Conservation (phyloP, 2,329 filamentous ascomycete species). For the Zasmidium cellare region DNA sequence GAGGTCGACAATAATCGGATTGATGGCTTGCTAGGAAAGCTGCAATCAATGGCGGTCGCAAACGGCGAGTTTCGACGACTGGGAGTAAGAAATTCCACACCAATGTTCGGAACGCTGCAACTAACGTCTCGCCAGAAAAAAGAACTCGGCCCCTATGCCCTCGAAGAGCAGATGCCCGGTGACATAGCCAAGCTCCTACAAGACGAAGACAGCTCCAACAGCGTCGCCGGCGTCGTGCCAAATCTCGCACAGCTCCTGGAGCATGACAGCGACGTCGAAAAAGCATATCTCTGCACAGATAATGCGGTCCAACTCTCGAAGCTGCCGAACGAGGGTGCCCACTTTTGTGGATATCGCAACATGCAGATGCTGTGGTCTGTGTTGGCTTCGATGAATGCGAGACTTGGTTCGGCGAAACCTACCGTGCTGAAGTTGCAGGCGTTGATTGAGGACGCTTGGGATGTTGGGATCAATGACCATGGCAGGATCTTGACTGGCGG, state of each 20-base stretch:
- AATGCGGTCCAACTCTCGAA: constrained; percentile 78
- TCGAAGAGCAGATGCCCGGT: constrained; percentile 45
- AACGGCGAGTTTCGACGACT: constrained; percentile 5
- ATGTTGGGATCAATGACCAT: constrained; percentile 72
- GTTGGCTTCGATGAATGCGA: constrained; percentile 28
- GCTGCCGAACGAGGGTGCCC: constrained; percentile 67
- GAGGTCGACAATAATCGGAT: not conserved
- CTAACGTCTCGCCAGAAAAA: constrained; percentile 33
- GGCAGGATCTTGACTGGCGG: constrained; percentile 81
- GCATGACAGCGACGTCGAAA: constrained; percentile 62
- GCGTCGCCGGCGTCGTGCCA: constrained; percentile 43
- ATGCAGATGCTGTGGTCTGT: constrained; percentile 74
- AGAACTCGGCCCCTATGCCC: constrained; percentile 47
- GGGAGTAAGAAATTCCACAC: constrained; percentile 2
- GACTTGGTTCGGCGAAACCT: constrained; percentile 48
- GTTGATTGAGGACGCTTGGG: constrained; percentile 84
- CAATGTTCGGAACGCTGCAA: not conserved
- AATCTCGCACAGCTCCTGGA: constrained; percentile 49
- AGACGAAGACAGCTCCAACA: constrained; percentile 33
- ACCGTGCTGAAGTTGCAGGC: constrained; percentile 80
- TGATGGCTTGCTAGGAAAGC: too few species aligned
- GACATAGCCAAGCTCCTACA: constrained; percentile 33
- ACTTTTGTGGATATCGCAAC: constrained; percentile 92
- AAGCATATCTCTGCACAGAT: constrained; percentile 76
- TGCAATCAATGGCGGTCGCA: not conserved